Base-by-base conservation (phyloP, 2,329 filamentous ascomycete species). In the Magnaporthiopsis rhizophila region DNA sequence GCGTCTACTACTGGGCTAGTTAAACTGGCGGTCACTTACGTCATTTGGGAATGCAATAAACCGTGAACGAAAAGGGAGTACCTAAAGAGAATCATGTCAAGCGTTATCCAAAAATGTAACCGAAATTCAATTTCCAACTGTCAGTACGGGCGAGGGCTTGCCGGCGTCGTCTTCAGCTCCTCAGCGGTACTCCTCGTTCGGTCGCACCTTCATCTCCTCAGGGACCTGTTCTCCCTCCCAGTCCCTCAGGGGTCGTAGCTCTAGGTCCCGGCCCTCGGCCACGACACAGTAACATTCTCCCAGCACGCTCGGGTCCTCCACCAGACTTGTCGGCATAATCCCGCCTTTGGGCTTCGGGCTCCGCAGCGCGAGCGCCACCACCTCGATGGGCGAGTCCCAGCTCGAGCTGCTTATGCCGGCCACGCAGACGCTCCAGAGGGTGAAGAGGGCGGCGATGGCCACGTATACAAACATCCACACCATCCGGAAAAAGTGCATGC, bases 351-450 rank as follows among this genome's bases (percentile, higher is more conserved):
- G 56, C 56, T n/a, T 9, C n/a, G 56, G 56, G 56, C 56, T 58
- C 9, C 56, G 56, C 56, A 58, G 56, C 56, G 56, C 56, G 56
- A 58, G 56, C 56, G 56, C 56, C 2, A 58, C 56, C 56, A 58
- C 12, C 56, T 58, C 56, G 56, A 58, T 9, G 9, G 56, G 56
- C 56, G 56, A 58, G 56, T 58, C 56, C 56, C 56, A 58, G 56
- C 56, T 58, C n/a, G 56, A 58, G 56, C 56, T 58, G 56, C n/a
- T 9, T 9, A 58, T n/a, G 21, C 56, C 56, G 11, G 15, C 26
- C n/a, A 58, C 3, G 7, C n/a, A 9, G 56, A 58, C 56, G 56
- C 56, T 58, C 56, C 56, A 58, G 56, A 28, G n/a, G 18, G 15
- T 9, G n/a, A 58, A 58, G 9, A 28, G n/a, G n/a, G 8, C n/a